phyloP scores from a whole-genome alignment of 148 eudicot genomes.

The Mesembryanthemum crystallinum region DNA sequence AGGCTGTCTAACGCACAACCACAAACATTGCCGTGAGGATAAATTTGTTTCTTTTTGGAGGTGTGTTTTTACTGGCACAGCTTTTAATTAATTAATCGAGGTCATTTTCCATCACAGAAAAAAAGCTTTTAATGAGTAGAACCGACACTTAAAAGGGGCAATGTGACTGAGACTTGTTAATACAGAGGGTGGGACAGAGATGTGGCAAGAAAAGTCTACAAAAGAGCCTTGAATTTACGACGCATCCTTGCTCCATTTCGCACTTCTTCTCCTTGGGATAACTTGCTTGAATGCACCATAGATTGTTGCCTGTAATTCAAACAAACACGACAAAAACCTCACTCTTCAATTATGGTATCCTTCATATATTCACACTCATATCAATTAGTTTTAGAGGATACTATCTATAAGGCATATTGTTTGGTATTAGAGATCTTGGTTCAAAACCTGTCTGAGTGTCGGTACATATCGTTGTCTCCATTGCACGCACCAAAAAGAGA shows the following conservation, averaged over 20 bases:
- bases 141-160: conserved; percentile 1
- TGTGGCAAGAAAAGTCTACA: neutral
- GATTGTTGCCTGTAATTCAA: conserved; percentile 40
- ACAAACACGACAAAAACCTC: neutral
- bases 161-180: conserved; percentile 25
- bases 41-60: neutral
- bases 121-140: conserved; percentile 11
- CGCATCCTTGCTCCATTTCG: conserved; percentile 35
- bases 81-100: neutral
- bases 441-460: no score
- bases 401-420: no score
- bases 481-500: no score
- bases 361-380: neutral
- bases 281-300: conserved; percentile 59
- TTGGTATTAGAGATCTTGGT: neutral
- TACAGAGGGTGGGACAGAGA: neutral
- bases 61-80: neutral
- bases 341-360: neutral
- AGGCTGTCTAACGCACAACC: neutral
- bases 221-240: conserved; percentile 3
- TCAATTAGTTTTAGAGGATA: neutral
- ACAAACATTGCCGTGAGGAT: neutral
- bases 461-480: no score
- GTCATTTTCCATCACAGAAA: neutral
- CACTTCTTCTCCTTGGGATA: conserved; percentile 36